Conservation (phyloP, 108 stramenopile genomes). For the Cyclotella cryptica region DNA sequence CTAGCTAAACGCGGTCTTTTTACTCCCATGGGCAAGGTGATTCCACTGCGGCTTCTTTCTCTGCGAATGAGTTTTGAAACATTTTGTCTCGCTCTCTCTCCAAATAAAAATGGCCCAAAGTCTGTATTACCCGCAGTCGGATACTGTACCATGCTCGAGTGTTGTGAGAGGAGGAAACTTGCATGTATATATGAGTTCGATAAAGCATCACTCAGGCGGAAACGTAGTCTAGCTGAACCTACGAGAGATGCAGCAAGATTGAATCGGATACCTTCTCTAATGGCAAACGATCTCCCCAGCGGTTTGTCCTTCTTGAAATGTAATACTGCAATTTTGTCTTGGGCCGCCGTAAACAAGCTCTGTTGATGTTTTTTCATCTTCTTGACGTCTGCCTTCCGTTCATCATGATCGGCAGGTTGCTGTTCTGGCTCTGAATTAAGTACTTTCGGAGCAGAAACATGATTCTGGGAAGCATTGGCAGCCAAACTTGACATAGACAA, state of each 20-base stretch:
- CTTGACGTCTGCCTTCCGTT: slow-evolving; percentile 30
- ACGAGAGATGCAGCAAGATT: slow-evolving; percentile 30
- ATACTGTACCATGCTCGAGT: background rate
- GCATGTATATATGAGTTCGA: background rate
- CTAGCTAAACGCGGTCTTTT: slow-evolving; percentile 49
- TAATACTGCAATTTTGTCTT: slow-evolving; percentile 10
- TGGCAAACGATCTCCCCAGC: slow-evolving; percentile 6
- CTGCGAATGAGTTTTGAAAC: background rate
- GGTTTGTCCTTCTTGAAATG: slow-evolving; percentile 29
- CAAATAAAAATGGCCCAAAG: slow-evolving; percentile 16
- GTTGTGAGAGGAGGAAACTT: background rate
- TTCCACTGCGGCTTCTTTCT: slow-evolving; percentile 43
- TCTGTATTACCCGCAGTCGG: background rate
- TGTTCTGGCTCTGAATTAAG: slow-evolving; percentile 20
- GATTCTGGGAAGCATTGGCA: background rate
- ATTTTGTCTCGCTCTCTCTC: background rate
- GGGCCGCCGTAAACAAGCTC: slow-evolving; percentile 5
- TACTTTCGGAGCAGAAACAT: background rate
- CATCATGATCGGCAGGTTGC: slow-evolving; percentile 1
- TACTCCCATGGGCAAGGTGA: slow-evolving; percentile 78
- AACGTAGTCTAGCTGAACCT: slow-evolving; percentile 22
- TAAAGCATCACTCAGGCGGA: slow-evolving; percentile 36
- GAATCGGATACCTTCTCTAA: slow-evolving; percentile 29
- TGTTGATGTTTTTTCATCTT: slow-evolving; percentile 32
- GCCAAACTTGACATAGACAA: background rate